Base-by-base conservation (phyloP, 2,329 filamentous ascomycete genomes). In the Torrubiellomyces zombiae region DNA sequence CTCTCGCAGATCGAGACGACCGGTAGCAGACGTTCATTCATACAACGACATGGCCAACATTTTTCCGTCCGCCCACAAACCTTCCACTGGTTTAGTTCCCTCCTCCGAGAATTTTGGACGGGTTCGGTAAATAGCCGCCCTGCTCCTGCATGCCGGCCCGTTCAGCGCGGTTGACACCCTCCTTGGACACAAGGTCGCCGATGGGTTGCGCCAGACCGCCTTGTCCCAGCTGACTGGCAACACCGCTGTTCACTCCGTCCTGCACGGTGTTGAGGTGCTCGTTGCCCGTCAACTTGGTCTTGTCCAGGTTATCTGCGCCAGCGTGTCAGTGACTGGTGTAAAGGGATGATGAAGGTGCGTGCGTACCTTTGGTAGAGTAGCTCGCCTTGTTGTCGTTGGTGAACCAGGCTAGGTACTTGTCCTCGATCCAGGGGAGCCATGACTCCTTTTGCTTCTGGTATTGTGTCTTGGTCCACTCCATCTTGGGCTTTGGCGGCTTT, bases 371-470 rank as follows among this genome's bases (percentile, higher is more conserved):
- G 2, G 74, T 62, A 5, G 67, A 57, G 40, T 81, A 81, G 43
- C 66, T 74, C 5, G 73, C 66, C 51, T 82, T 80, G 60, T 82
- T 82, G 43, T 80, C 74, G 33, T 73, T 75, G 39, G 73, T 77
- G 48, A 80, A 80, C 59, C 67, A 80, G 26, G 61, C 58, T 15
- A 82, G 60, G 45, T 78, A 79, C 30, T 69, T 48, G 45, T 82
- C 76, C 48, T 82, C 75, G 28, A 80, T 55, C 75, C 76, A 81
- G 1, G 76, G 76, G 44, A 79, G 63, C 76, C 76, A 82, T 39
- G 53, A 61, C 43, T 81, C 74, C 50, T 81, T 80, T 47, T 80
- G 70, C 27, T 64, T 51, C 52, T 77, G 72, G 58, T 80, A 81
- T 25, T 63, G 68, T 28, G 70, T 49, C 44, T 62, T 67, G 31